Base-by-base conservation (phyloP, 345 rosid species). In the Microthlaspi erraticum region DNA sequence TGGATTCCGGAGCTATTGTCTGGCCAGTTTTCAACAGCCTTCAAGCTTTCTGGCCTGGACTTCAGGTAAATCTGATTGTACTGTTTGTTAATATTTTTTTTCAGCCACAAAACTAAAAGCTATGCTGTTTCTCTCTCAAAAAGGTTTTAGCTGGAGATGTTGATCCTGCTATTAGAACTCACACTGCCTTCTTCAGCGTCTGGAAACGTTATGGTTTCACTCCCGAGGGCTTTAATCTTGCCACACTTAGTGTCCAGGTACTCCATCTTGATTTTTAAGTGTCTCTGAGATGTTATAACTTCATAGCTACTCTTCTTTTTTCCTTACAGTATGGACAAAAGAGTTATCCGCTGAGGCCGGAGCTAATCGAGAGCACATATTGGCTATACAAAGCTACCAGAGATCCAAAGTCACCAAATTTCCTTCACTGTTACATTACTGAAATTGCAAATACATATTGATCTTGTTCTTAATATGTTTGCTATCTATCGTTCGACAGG, bases 41-140 rank as follows among this genome's bases (percentile, higher is more conserved):
- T 82, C 99, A 94, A 84, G 99, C 99, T 64, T 94, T 94, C 81
- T 94, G 99, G 99, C 99, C 99, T 0, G 97, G 99, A 81, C 96
- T 94, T 80, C 99, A 94, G 99, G 99, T 93, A 48, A 33, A 32
- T 14, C 14, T 64, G 31, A 46, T 23, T 72, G 32, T 64, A 17
- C n/a, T 29, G 26, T 10, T 34, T 38, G 29, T 6, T 18, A 8
- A 26, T 13, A 59, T 18, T 7, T 17, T 13, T 23, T 7, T 17
- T 13, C 7, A 19, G 34, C 41, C 42, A 1, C 20, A 20, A 41
- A 58, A 20, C 16, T 33, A 37, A 37, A 60, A 20, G n/a, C 33
- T 41, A 36, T 26, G 8, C 2, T 53, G 2, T 38, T 48, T 66
- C 48, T 71, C 73, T 78, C 73, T 17, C 45, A 31, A 73, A 73